These are phyloP conservation scores for Metschnikowia hibisci DNA, from an alignment of 805 yeast genomes.

Conservation along the genomic window DNA sequence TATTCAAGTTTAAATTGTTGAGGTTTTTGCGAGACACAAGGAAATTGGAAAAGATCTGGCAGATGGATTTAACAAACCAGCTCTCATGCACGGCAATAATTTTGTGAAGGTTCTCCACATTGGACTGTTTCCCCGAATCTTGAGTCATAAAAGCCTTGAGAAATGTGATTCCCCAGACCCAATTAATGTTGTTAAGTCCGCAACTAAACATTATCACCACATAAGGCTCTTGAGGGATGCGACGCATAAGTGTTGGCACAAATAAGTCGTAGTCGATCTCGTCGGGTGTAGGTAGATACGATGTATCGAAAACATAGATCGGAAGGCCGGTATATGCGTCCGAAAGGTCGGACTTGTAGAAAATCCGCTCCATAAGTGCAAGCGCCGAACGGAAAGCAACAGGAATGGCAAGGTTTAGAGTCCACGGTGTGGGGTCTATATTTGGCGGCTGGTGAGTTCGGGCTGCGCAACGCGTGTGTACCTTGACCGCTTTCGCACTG, in stretches of 20 bases:
- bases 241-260: conserved; percentile 50
- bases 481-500: too few species aligned
- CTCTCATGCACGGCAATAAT: conserved; percentile 84
- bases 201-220: conserved; percentile 76
- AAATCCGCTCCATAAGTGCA: conserved; percentile 37
- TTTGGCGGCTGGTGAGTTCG: too few species aligned
- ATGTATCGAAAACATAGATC: conserved; percentile 77
- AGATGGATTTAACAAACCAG: conserved; percentile 79
- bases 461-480: too few species aligned
- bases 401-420: too few species aligned
- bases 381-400: too few species aligned
- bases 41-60: conserved; percentile 66
- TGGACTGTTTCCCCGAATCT: conserved; percentile 43
- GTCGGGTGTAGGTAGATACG: conserved; percentile 65
- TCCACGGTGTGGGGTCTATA: too few species aligned
- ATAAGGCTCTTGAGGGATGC: conserved; percentile 61
- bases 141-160: conserved; percentile 52
- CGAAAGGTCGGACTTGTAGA: conserved; percentile 54
- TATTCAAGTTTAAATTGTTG: conserved; percentile 20
- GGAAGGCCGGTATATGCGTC: conserved; percentile 69
- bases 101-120: conserved; percentile 47
- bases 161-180: conserved; percentile 67
- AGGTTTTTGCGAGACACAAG: conserved; percentile 31
- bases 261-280: conserved; percentile 44
- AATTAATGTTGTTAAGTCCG: conserved; percentile 62